Evolutionary conservation across 352 stramenopile species (phyloP), one percentile per base, ranked within the genome.

Genomic region (Phytophthora europaea): DNA sequence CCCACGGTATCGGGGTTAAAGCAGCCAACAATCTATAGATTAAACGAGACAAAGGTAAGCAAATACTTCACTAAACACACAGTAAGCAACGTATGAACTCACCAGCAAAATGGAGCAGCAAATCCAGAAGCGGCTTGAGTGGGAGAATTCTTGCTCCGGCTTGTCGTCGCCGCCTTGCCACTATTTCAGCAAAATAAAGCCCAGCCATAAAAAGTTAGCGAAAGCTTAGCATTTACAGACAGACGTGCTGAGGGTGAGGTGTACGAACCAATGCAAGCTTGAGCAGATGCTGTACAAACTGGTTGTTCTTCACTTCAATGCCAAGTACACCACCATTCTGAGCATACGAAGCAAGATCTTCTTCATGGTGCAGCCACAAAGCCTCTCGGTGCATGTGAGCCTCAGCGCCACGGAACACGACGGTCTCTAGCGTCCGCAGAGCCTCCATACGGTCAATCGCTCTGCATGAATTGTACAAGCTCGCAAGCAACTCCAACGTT

Each of bases 61-160:
- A 40, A 40, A 6, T 40, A 15, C 10, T 2, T 16, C 28, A 31
- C 28, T 7, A 31, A 26, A 64, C 26, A 12, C 20, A 56, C 20
- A 65, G 34, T 61, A 51, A 54, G 13, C 45, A n/a, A 6, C 22
- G 12, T 40, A 20, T 18, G 22, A 15, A 12, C 34, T 75, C 77
- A 96, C 88, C 81, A 97, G 63, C n/a, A 97, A 69, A 74, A 97
- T 94, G 6, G 85, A 89, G 70, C 87, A 94, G 20, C 78, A 90
- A 54, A 95, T 93, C 90, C 90, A 97, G 55, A 91, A 97, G 23
- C 87, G 87, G 51, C 82, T 94, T 2, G 85, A 85, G 66, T 94
- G 83, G 54, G 84, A 94, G 52, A 95, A 93, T 20, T 93, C 78
- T 61, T 94, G 84, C 26, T 94, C 88, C 28, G 83, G 60, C 40